These are phyloP conservation scores for Saturnispora dispora DNA, from an alignment of 805 yeast species.

Conservation along the genomic window DNA sequence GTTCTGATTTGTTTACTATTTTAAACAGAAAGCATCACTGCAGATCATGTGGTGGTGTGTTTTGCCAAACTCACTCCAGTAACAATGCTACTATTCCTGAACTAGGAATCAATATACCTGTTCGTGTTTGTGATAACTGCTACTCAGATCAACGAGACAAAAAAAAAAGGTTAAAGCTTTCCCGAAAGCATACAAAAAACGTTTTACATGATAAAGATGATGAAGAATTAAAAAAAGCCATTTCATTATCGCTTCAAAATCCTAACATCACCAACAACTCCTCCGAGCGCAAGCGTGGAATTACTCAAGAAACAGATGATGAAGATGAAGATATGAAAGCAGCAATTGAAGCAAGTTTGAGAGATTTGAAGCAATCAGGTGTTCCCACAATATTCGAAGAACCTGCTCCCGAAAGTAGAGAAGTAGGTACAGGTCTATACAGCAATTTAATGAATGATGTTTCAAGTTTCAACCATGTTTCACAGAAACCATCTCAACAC, in stretches of 20 bases:
- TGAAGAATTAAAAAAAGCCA: constrained; percentile 69
- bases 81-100: constrained; percentile 64
- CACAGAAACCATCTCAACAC: background rate
- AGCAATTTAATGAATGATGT: constrained; percentile 18
- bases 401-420: constrained; percentile 7
- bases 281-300: background rate
- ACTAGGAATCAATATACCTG: constrained; percentile 80
- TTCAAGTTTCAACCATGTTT: background rate
- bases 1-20: constrained; percentile 71
- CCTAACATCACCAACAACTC: constrained; percentile 14
- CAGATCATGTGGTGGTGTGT: constrained; percentile 94
- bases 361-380: constrained; percentile 45
- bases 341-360: constrained; percentile 86
- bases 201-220: constrained; percentile 44
- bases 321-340: constrained; percentile 86
- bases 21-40: constrained; percentile 93
- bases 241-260: constrained; percentile 69
- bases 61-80: constrained; percentile 76
- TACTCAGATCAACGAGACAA: constrained; percentile 47
- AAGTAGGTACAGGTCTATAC: constrained; percentile 19
- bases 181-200: background rate
- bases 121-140: constrained; percentile 91
- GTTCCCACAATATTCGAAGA: constrained; percentile 2
- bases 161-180: constrained; percentile 14
- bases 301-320: constrained; percentile 35